Evolutionary conservation across 2,329 filamentous ascomycete genomes (phyloP).

Genomic region (Endoconidiophora polonica): DNA sequence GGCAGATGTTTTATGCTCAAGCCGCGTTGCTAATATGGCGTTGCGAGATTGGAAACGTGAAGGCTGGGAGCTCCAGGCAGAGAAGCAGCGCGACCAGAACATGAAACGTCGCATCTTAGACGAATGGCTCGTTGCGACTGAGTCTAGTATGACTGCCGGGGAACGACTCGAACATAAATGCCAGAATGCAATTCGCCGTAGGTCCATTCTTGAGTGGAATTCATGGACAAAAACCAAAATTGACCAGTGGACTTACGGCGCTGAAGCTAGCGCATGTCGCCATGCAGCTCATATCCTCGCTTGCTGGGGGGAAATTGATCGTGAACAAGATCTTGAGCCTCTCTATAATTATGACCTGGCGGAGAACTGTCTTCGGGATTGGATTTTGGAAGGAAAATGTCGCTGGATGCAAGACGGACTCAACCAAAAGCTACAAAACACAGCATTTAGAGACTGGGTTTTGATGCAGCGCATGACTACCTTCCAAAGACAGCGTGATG

Average conservation of each 20-base stretch:
- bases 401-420: slow-evolving; percentile 3
- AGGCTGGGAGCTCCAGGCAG: slow-evolving; percentile 5
- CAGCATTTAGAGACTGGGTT: slow-evolving; percentile 12
- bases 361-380: slow-evolving; percentile 5
- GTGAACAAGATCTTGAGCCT: slow-evolving; percentile 1
- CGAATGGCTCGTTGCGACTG: slow-evolving; percentile 13
- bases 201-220: slow-evolving; percentile 3
- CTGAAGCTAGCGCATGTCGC: neutral
- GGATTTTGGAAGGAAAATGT: slow-evolving; percentile 12
- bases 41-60: slow-evolving; percentile 11
- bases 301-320: neutral
- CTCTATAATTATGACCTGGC: slow-evolving; percentile 6
- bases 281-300: neutral
- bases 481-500: slow-evolving; percentile 6
- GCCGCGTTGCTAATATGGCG: slow-evolving; percentile 8
- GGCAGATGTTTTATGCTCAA: slow-evolving; percentile 10
- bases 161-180: slow-evolving; percentile 3
- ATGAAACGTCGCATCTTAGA: slow-evolving; percentile 2
- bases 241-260: neutral
- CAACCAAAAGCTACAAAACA: slow-evolving; percentile 5
- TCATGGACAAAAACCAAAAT: neutral
- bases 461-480: slow-evolving; percentile 10
- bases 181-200: neutral
- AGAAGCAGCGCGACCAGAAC: slow-evolving; percentile 7
- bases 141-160: neutral